phyloP scores from a whole-genome alignment of 139 green algal genomes.

The Limnomonas spitsbergensis region DNA sequence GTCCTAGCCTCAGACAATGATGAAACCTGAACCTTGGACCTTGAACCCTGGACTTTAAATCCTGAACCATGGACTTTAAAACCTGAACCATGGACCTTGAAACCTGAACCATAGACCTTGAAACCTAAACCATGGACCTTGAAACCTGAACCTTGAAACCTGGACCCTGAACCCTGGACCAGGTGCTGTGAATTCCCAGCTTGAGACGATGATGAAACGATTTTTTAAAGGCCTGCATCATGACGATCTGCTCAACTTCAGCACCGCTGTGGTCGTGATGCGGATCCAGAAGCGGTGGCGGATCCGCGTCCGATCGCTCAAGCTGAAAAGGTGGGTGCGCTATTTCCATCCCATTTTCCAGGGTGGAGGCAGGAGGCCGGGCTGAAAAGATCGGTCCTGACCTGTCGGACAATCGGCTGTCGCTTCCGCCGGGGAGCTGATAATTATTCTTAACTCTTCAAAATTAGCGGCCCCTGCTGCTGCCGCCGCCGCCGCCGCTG shows the following conservation, averaged over 20 bases:
- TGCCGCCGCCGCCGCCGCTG: too few relatives aligned
- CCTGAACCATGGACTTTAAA: too few relatives aligned
- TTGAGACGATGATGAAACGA: constrained; percentile 63
- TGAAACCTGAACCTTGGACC: too few relatives aligned
- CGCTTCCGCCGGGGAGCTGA: background rate
- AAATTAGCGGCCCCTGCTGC: too few relatives aligned
- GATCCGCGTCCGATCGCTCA: background rate
- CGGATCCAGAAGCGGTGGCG: constrained; percentile 46
- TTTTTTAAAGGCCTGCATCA: constrained; percentile 54
- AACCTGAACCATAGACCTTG: too few relatives aligned
- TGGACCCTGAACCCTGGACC: too few relatives aligned
- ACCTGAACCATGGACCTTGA: too few relatives aligned
- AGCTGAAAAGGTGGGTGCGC: background rate
- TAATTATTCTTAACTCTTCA: background rate
- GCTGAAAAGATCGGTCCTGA: background rate
- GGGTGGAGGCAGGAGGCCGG: background rate
- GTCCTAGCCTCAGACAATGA: too few relatives aligned
- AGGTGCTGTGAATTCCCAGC: constrained; percentile 51
- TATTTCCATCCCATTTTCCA: background rate
- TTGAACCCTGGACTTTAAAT: too few relatives aligned
- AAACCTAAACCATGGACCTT: too few relatives aligned
- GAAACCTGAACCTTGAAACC: too few relatives aligned
- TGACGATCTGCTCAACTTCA: constrained; percentile 71
- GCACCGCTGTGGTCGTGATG: constrained; percentile 56
- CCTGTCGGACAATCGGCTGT: background rate